Base-by-base conservation (phyloP, 2,329 filamentous ascomycete species). In the Lachnellula cervina region DNA sequence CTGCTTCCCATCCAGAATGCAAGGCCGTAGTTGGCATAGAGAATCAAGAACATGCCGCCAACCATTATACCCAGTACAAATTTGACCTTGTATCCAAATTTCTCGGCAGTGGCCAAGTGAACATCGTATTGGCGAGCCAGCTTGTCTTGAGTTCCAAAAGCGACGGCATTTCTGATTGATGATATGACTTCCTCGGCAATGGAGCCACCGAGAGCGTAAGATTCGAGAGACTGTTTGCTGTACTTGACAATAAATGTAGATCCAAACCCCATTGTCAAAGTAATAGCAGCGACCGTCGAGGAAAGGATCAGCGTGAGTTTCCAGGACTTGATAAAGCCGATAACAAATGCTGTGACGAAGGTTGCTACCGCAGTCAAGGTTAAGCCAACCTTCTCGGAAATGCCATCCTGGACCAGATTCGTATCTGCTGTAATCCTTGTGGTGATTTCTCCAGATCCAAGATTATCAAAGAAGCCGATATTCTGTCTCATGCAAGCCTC, bases 371-470 rank as follows among this genome's bases (percentile, higher is more conserved):
- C 89, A 14, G 85, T 83, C 54, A 96, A 70, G 0, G 89, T 91
- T 60, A 96, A 74, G 14, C 84, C 85, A 45, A 96, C 81, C 75
- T 96, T 96, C 71, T 96, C 90, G 0, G 90, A 95, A 46, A 99
- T 90, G 55, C 91, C 93, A 63, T 96, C 92, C 71, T 97, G 93
- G 54, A 97, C 87, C 52, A 96, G 77, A 67, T 96, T 97, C 45
- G 90, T 96, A 70, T 97, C 93, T 11, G 92, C 87, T 0, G 93
- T 97, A 64, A 97, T 96, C 61, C 92, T 86, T 1, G 92, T 96
- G 0, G 92, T 96, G 58, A 97, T 89, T 73, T 97, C 94, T 56
- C 93, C 92, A 35, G 91, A 88, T 51, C 92, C 93, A 14, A 96
- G 80, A 67, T 94, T 94, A 72, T 97, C 94, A 72, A 95, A 96